Conservation (phyloP, 2,329 filamentous ascomycete species). For the Paracoccidioides lutzii region DNA sequence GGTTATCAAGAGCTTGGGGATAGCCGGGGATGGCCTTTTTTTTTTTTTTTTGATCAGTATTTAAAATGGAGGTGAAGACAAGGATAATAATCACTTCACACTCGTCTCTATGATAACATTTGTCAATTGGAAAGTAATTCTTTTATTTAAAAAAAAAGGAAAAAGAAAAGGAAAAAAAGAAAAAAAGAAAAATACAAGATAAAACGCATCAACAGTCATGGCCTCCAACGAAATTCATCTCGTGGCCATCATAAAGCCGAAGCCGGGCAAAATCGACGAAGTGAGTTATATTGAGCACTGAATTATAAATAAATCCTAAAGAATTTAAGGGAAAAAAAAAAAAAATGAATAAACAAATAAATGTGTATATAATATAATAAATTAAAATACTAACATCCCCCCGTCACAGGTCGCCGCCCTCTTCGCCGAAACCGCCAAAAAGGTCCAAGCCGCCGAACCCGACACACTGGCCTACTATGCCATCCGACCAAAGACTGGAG, state of each 20-base stretch:
- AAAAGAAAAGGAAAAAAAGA: too few relatives aligned
- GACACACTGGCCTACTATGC: slow-evolving; percentile 22
- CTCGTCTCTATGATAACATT: too few relatives aligned
- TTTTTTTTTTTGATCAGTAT: too few relatives aligned
- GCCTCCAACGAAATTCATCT: slow-evolving; percentile 19
- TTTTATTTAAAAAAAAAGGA: not conserved
- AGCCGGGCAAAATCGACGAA: slow-evolving; percentile 22
- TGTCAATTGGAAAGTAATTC: too few relatives aligned
- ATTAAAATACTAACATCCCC: not conserved
- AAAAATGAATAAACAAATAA: not conserved
- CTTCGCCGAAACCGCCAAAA: slow-evolving; percentile 16
- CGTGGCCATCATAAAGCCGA: slow-evolving; percentile 18
- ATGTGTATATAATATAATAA: not conserved
- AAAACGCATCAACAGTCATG: slow-evolving; percentile 11
- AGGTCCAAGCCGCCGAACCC: slow-evolving; percentile 22
- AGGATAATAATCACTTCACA: too few relatives aligned
- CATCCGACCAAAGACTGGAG: slow-evolving; percentile 16
- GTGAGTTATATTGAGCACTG: slow-evolving; percentile 10
- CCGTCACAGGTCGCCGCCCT: slow-evolving; percentile 15
- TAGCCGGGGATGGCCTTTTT: too few relatives aligned
- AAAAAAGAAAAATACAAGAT: too few relatives aligned
- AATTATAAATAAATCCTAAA: too few relatives aligned
- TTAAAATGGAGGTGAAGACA: too few relatives aligned
- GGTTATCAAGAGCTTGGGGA: too few relatives aligned
- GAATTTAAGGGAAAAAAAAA: not conserved